Evolutionary conservation across 2,329 filamentous ascomycete genomes (phyloP), one percentile per base, ranked within the genome.

Genomic region (Aspergillus japonicus): DNA sequence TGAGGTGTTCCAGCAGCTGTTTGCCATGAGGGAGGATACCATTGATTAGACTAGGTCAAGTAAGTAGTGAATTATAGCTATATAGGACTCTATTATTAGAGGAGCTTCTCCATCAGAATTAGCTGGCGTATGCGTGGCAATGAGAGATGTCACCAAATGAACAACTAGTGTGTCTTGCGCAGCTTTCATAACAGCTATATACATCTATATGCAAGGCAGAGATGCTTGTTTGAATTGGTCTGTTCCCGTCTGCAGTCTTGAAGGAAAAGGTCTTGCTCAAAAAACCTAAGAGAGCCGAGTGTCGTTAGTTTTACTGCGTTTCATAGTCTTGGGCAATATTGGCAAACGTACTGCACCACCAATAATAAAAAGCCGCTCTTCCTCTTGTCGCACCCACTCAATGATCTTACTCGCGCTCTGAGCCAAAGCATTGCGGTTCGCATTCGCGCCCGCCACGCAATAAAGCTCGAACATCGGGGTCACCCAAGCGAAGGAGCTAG

Each of bases 341-440:
- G 12, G 31, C 4, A 49, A 31, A 73, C 76, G 63, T 67, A 98
- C 94, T 48, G 93, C 95, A n/a, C 95, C 96, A 1, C 95, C 95
- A 71, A 99, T 95, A 61, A 99, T 96, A 72, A 99, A 99, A 5
- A 98, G 80, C 59, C 95, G 83, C 76, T 98, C 93, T 76, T 98
- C 94, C 77, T 99, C 95, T 65, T 88, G 84, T 71, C 91, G 89
- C 1, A 94, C 89, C 93, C 94, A 99, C 71, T 95, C 90, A 5
- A 96, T 88, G 53, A 99, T 87, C 77, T 89, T 89, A 72, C 95
- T 96, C 35, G 93, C 94, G 11, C 89, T 91, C 73, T 94, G 89
- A 10, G 91, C 91, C 69, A 99, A 82, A 11, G 87, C 85, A 57
- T 83, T 83, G 47, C 86, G 76, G 54, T 80, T 81, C 24, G 83